Conservation (phyloP, 495 filamentous ascomycete genomes). For the Aspergillus avenaceus region DNA sequence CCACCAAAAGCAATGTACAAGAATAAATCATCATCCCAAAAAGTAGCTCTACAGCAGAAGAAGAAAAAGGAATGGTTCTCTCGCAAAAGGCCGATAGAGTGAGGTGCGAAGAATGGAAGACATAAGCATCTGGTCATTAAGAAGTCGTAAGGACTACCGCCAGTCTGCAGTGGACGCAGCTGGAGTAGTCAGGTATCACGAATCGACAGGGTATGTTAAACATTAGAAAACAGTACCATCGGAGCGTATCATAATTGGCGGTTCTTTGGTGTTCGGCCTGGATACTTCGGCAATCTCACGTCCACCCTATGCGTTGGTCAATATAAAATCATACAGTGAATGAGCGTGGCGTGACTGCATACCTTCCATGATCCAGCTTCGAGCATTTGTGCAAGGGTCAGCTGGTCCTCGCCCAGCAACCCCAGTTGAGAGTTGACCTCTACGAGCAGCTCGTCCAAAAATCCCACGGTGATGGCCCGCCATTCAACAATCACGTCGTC, state of each 20-base stretch:
- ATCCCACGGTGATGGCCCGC: conserved; percentile 62
- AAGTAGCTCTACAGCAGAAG: not conserved
- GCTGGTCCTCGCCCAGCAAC: conserved; percentile 45
- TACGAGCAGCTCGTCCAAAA: conserved; percentile 57
- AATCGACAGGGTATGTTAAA: conserved; percentile 22
- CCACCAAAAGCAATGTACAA: conserved; percentile 15
- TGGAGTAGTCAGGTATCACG: conserved; percentile 30
- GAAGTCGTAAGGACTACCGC: conserved; percentile 33
- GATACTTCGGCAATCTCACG: conserved; percentile 94
- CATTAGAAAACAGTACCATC: conserved; percentile 92
- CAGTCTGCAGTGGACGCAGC: conserved; percentile 16
- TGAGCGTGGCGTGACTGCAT: not conserved
- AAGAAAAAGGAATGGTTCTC: conserved; percentile 3
- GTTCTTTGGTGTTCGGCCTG: conserved; percentile 92
- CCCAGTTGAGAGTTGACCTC: conserved; percentile 61
- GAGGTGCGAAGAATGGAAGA: conserved; percentile 12
- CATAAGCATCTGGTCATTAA: conserved; percentile 33
- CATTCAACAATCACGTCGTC: conserved; percentile 72
- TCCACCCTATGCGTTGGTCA: conserved; percentile 61
- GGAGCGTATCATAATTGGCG: conserved; percentile 92
- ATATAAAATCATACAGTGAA: conserved; percentile 4
- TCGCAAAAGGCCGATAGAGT: not conserved
- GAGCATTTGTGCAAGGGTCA: conserved; percentile 63
- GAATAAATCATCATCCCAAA: not conserved
- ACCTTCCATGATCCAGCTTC: conserved; percentile 85